Conservation (phyloP, 257 asterid species). For the Plantago elongata region DNA sequence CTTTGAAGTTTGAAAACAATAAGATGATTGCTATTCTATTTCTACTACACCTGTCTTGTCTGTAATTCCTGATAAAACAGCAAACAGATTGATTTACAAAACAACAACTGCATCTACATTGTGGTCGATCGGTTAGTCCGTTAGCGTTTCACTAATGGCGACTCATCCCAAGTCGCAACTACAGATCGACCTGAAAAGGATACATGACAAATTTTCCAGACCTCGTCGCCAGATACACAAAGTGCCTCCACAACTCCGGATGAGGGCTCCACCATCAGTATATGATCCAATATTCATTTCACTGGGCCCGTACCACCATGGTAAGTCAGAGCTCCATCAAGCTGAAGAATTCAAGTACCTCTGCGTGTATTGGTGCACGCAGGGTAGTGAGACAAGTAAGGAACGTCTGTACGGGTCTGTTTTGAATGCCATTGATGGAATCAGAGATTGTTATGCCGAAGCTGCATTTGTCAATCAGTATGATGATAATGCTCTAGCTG, state of each 20-base stretch:
- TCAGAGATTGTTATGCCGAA: conserved; percentile 21
- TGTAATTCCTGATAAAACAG: too few species aligned
- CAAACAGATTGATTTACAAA: too few species aligned
- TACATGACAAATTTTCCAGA: too few species aligned
- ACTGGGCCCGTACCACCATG: conserved; percentile 32
- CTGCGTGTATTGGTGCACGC: conserved; percentile 12
- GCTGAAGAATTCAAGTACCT: conserved; percentile 26
- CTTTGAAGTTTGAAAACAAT: too few species aligned
- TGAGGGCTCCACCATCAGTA: background rate
- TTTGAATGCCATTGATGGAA: conserved; percentile 1
- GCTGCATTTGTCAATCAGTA: background rate
- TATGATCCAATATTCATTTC: conserved; percentile 26
- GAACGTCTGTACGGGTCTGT: conserved; percentile 13
- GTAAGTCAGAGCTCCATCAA: conserved; percentile 17
- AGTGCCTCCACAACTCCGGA: conserved; percentile 19
- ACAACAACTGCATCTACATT: too few species aligned
- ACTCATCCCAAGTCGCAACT: too few species aligned
- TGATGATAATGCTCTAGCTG: conserved; percentile 6
- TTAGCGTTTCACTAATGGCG: too few species aligned
- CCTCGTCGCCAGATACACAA: conserved; percentile 2
- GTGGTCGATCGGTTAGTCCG: too few species aligned
- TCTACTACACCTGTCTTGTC: too few species aligned
- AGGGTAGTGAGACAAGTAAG: background rate
- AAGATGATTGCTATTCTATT: too few species aligned
- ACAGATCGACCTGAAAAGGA: too few species aligned